Percentiles rank a stretch among this genome's conserved stretches.
phyloP scores from a whole-genome alignment of 495 filamentous ascomycete genomes.

The Talaromyces proteolyticus region DNA sequence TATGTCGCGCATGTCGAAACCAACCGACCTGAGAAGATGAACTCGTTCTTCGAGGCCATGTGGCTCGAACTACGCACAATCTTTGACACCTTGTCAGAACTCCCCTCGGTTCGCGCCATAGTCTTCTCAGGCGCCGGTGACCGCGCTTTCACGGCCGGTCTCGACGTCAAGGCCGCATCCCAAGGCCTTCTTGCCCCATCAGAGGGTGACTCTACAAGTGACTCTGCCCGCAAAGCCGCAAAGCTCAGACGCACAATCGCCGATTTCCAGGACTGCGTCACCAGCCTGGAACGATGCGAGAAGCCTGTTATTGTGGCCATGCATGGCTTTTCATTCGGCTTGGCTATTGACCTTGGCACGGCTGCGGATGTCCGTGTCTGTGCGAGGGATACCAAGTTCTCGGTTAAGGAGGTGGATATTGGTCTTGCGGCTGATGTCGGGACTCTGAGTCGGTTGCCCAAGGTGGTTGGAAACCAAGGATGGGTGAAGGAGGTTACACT shows the following conservation, averaged over 20 bases:
- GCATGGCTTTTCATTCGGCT: conserved; percentile 74
- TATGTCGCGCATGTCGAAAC: conserved; percentile 91
- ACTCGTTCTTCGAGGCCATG: conserved; percentile 85
- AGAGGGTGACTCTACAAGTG: conserved; percentile 22
- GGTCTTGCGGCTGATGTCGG: conserved; percentile 92
- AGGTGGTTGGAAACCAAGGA: conserved; percentile 65
- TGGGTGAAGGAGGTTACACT: conserved; percentile 93
- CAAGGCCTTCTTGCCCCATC: conserved; percentile 15
- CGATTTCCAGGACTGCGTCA: conserved; percentile 75
- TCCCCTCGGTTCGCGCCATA: conserved; percentile 69
- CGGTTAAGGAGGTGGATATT: conserved; percentile 94
- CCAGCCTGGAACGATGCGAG: conserved; percentile 74
- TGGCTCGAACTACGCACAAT: conserved; percentile 75
- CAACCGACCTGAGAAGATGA: conserved; percentile 84
- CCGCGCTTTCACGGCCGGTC: conserved; percentile 73
- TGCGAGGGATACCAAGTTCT: conserved; percentile 55
- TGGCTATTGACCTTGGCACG: conserved; percentile 78
- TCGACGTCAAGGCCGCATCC: conserved; percentile 71
- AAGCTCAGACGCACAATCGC: conserved; percentile 59
- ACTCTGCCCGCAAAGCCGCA: conserved; percentile 63
- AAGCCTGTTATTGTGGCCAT: conserved; percentile 87
- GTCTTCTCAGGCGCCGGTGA: conserved; percentile 80
- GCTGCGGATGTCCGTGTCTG: conserved; percentile 78
- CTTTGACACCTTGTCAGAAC: conserved; percentile 67
- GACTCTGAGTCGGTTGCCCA: conserved; percentile 78